Percentiles rank a stretch among this genome's conserved stretches.
These are phyloP conservation scores for Saccharomycopsis lassenensis DNA, from an alignment of 805 yeast species.

Conservation along the genomic window DNA sequence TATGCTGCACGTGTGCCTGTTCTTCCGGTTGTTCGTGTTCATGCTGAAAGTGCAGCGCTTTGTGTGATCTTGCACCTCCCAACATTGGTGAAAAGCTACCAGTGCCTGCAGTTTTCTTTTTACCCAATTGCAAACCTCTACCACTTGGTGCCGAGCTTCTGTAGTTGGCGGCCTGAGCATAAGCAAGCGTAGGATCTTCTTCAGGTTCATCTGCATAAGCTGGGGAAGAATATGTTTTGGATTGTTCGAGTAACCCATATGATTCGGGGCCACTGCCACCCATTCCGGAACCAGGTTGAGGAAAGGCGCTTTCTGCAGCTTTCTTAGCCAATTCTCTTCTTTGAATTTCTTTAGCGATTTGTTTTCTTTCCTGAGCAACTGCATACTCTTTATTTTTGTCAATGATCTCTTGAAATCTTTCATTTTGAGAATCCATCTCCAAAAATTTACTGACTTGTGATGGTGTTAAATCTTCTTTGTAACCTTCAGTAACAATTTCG, in stretches of 20 bases:
- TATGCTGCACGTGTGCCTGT: constrained; percentile 7
- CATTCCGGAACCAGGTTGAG: constrained; percentile 14
- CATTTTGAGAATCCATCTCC: constrained; percentile 98
- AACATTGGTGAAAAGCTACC: constrained; percentile 25
- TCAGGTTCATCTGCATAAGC: constrained; percentile 19
- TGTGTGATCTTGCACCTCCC: constrained; percentile 23
- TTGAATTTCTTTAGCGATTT: constrained; percentile 85
- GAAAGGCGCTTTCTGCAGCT: constrained; percentile 35
- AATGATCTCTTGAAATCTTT: constrained; percentile 94
- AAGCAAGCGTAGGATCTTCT: constrained; percentile 20
- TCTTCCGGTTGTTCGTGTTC: constrained; percentile 19
- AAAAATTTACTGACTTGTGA: constrained; percentile 79
- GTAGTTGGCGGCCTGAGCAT: constrained; percentile 14
- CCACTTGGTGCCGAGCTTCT: constrained; percentile 31
- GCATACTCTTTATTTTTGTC: constrained; percentile 94
- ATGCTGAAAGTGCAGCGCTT: constrained; percentile 20
- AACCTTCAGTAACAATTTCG: constrained; percentile 84
- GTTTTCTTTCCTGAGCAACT: constrained; percentile 94
- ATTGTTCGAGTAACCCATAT: constrained; percentile 17
- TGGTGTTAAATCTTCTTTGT: constrained; percentile 73
- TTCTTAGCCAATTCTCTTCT: constrained; percentile 61
- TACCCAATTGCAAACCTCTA: constrained; percentile 74
- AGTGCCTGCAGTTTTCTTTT: constrained; percentile 28
- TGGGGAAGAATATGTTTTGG: constrained; percentile 10
- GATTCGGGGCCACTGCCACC: constrained; percentile 14